Base-by-base conservation (phyloP, 148 eudicot genomes). In the Rhododendron ovatum region DNA sequence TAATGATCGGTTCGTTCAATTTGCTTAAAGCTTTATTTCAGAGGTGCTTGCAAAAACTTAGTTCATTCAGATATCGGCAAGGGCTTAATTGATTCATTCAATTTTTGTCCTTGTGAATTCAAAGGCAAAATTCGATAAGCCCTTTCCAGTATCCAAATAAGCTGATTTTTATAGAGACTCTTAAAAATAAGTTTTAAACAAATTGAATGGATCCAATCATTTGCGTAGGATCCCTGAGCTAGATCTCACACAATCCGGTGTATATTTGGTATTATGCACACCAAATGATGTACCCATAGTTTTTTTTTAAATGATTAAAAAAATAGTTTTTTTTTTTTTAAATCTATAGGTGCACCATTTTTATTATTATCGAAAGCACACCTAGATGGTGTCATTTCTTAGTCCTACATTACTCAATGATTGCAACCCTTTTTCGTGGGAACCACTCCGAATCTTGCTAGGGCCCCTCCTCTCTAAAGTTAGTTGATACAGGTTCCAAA, bases 351-450 rank as follows among this genome's bases (percentile, higher is more conserved):
- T 55, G 17, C 61, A 17, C 61, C 61, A 18, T 55, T 55, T 55
- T 55, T 55, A 17, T 55, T 12, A 13, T 47, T 80, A 51, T 51
- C 39, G 53, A 82, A 82, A 57, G 73, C 73, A 20, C 14, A 20
- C 73, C 30, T 37, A 12, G 37, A 82, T 9, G 69, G 28, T 37
- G 47, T 59, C 47, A 57, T 57, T 59, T 41, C 41, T 30, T 14
- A 35, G 8, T 82, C 65, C 47, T 45, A 13, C 2, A 30, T n/a
- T 82, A 28, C 47, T 84, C 76, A 88, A 88, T 88, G 85, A 88
- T 88, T 88, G 87, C 87, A 81, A 85, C 35, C 65, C 85, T 88
- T 69, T 84, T 37, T 39, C 7, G 84, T 77, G 76, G 74, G 73
- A 39, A 28, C 76, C 43, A 81, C 82, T 12, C 86, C 24, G 74